Percentiles rank a stretch among this genome's conserved stretches.
Conservation (phyloP, 2,329 filamentous ascomycete species). For the Alternaria arborescens region DNA sequence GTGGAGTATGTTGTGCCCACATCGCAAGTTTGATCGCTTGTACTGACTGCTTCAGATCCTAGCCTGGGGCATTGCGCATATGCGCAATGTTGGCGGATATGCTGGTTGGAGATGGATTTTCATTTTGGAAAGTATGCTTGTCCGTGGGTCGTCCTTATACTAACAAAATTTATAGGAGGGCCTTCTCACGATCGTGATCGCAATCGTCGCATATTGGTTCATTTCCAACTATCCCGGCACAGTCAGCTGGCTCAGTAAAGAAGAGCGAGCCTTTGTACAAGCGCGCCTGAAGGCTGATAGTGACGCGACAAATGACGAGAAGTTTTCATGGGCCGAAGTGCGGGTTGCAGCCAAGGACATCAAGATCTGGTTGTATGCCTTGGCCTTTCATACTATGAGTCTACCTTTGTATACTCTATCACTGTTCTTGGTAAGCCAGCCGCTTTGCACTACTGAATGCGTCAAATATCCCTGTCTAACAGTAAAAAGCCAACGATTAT, state of each 20-base stretch:
- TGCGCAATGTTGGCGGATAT: constrained; percentile 63
- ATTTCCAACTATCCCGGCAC: constrained; percentile 72
- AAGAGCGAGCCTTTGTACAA: constrained; percentile 65
- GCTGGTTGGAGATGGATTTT: constrained; percentile 54
- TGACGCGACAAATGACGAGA: constrained; percentile 73
- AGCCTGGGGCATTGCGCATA: constrained; percentile 67
- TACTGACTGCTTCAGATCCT: constrained; percentile 3
- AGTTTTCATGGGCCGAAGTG: constrained; percentile 74
- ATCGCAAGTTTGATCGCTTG: neutral
- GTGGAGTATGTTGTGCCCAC: constrained; percentile 55
- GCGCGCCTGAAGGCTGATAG: constrained; percentile 71
- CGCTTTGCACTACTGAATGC: too few relatives aligned
- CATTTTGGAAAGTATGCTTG: constrained; percentile 41
- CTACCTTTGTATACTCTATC: constrained; percentile 56
- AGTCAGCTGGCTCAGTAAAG: constrained; percentile 64
- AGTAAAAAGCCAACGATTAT: constrained; percentile 62
- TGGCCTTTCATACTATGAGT: constrained; percentile 77
- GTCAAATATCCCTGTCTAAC: neutral
- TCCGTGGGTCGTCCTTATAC: neutral
- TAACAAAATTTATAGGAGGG: constrained; percentile 42
- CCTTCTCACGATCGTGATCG: constrained; percentile 48
- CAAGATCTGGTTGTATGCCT: constrained; percentile 66
- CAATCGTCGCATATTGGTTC: constrained; percentile 59
- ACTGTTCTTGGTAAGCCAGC: constrained; percentile 49
- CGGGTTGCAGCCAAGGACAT: constrained; percentile 63